phyloP scores from a whole-genome alignment of 345 rosid species.

The Eutrema yunnanense region DNA sequence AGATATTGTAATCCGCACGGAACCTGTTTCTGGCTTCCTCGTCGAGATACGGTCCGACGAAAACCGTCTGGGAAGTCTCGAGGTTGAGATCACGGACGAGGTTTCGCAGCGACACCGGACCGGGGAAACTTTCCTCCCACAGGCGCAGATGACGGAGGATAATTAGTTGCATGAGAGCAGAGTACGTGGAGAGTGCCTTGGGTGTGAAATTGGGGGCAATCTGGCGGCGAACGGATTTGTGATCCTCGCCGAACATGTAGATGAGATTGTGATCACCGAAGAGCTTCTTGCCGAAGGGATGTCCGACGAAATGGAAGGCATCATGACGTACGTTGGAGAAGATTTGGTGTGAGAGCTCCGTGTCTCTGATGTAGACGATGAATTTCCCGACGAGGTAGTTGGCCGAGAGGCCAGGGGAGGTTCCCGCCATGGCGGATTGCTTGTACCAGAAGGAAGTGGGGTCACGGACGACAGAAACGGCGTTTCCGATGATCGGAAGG shows the following conservation, averaged over 20 bases:
- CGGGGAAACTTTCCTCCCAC: constrained; percentile 39
- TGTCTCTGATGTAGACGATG: constrained; percentile 51
- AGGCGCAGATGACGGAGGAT: constrained; percentile 50
- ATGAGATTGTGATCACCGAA: constrained; percentile 85
- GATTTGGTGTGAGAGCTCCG: constrained; percentile 62
- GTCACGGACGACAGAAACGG: constrained; percentile 37
- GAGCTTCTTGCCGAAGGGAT: constrained; percentile 80
- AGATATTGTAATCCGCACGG: constrained; percentile 57
- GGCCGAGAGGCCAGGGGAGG: constrained; percentile 46
- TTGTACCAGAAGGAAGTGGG: constrained; percentile 74
- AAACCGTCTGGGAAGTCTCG: constrained; percentile 83
- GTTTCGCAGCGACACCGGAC: constrained; percentile 39
- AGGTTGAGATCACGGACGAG: constrained; percentile 71
- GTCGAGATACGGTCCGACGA: constrained; percentile 63
- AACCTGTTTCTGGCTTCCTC: constrained; percentile 35
- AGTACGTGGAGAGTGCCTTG: constrained; percentile 69
- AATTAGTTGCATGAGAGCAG: constrained; percentile 52
- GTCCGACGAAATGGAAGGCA: constrained; percentile 70
- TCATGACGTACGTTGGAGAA: constrained; percentile 81
- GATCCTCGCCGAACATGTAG: constrained; percentile 79
- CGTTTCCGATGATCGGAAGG: constrained; percentile 65
- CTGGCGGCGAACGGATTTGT: constrained; percentile 70
- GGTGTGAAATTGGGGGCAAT: constrained; percentile 83
- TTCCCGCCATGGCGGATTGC: constrained; percentile 37
- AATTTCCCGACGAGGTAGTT: constrained; percentile 68